Base-by-base conservation (phyloP, 2,329 filamentous ascomycete species). In the Penicillium griseofulvum region DNA sequence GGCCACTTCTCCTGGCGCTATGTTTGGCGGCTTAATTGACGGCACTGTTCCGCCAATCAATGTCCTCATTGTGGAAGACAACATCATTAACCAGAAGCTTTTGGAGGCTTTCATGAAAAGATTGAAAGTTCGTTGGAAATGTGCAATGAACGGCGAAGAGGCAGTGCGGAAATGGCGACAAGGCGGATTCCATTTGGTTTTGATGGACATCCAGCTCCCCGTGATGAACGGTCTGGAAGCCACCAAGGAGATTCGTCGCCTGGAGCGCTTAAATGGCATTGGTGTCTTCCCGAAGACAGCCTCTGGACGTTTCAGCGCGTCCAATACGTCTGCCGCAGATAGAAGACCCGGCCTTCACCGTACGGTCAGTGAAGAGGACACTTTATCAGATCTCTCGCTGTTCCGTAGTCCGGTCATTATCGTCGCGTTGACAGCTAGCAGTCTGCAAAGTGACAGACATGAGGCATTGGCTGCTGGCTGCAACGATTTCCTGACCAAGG, bases 341-440 rank as follows among this genome's bases (percentile, higher is more conserved):
- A 59, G 57, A 42, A 51, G 55, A 29, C 58, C 61, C 4, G 63
- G 62, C 22, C 53, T 62, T 42, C 56, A 62, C 10, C 56, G 62
- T 43, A 58, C 67, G 2, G 38, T 74, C 26, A 72, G 64, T 12
- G 68, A 70, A 26, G 72, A 76, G 48, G 74, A 76, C 60, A 68
- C 65, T 1, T 52, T 76, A 29, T 51, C 67, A 19, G 72, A 76
- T 54, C 58, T 70, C 11, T 73, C 69, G 5, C 74, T 94, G 48
- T 97, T 97, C 81, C 97, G 97, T 75, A 95, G 90, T 62, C 93
- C 94, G 0, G 92, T 99, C 66, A 97, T 97, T 68, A 97, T 99
- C 65, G 94, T 99, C 19, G 94, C 94, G 4, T 81, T 99, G 67
- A 99, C 94, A 28, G 94, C 94, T 11, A 96, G 91, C 66, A 95